Evolutionary conservation across 2,329 filamentous ascomycete species (phyloP).

Genomic region (Catunica adiposa): DNA sequence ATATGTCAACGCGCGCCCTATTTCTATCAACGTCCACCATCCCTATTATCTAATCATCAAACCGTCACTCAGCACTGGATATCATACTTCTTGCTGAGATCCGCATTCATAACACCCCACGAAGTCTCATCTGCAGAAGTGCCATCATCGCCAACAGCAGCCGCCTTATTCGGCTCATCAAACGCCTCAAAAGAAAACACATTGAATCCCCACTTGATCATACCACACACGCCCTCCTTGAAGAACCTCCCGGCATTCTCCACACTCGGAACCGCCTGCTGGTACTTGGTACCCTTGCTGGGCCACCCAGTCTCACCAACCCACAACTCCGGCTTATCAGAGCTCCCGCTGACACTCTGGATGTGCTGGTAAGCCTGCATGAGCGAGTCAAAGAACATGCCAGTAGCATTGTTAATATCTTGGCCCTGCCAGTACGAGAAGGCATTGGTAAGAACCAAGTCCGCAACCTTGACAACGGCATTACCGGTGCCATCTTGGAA

Average conservation of each 20-base stretch:
- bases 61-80: constrained; percentile 17
- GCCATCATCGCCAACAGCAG: constrained; percentile 45
- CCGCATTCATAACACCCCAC: constrained; percentile 50
- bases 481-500: constrained; percentile 51
- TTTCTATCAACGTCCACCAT: not conserved
- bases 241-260: constrained; percentile 44
- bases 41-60: not conserved
- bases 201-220: constrained; percentile 48
- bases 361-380: constrained; percentile 46
- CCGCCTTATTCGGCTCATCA: constrained; percentile 56
- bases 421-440: constrained; percentile 60
- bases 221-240: constrained; percentile 43
- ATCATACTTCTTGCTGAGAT: constrained; percentile 38
- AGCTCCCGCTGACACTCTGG: constrained; percentile 35
- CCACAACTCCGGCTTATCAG: constrained; percentile 45
- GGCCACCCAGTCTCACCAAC: constrained; percentile 55
- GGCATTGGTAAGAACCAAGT: constrained; percentile 49
- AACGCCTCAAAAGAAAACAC: constrained; percentile 61
- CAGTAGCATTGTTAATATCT: constrained; percentile 34
- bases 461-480: constrained; percentile 40
- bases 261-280: constrained; percentile 40
- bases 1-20: not conserved
- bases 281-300: constrained; percentile 46
- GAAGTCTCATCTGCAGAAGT: constrained; percentile 44
- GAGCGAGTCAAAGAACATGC: constrained; percentile 52